These are phyloP conservation scores for Dothiorella sarmentorum DNA, from an alignment of 2,329 filamentous ascomycete genomes.

Conservation along the genomic window DNA sequence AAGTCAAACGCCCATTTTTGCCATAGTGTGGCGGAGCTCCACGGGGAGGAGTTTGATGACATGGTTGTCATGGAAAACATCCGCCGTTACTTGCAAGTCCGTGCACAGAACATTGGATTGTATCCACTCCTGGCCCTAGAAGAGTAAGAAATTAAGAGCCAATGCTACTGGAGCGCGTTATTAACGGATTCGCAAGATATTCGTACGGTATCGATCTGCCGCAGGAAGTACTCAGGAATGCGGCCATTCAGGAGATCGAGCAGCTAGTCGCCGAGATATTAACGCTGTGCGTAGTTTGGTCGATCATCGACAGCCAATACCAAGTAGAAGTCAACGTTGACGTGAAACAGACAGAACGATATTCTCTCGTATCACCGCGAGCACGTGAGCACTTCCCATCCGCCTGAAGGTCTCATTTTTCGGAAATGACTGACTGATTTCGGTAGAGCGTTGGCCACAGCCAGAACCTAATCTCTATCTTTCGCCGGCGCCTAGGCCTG, in stretches of 20 bases:
- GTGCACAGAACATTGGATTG: conserved; percentile 18
- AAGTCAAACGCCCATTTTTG: conserved; percentile 16
- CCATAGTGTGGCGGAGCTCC: conserved; percentile 15
- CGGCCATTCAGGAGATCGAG: conserved; percentile 18
- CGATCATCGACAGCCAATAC: background rate
- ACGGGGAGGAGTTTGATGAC: conserved; percentile 17
- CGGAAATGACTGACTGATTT: conserved; percentile 18
- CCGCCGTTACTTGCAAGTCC: conserved; percentile 16
- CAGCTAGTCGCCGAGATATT: conserved; percentile 18
- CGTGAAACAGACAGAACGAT: conserved; percentile 16
- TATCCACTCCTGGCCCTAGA: conserved; percentile 17
- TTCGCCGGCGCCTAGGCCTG: conserved; percentile 16
- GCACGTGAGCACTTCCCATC: conserved; percentile 7
- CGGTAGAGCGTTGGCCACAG: conserved; percentile 17
- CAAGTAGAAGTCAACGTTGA: background rate
- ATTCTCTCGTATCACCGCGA: conserved; percentile 19
- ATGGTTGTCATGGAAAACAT: conserved; percentile 19
- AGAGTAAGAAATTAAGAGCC: conserved; percentile 12
- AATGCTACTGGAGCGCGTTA: background rate
- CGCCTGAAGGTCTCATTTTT: background rate
- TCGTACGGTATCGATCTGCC: conserved; percentile 17
- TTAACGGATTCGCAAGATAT: conserved; percentile 8
- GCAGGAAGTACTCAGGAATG: conserved; percentile 3
- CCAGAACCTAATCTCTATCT: conserved; percentile 19
- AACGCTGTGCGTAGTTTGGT: conserved; percentile 15